Evolutionary conservation across 2,329 filamentous ascomycete genomes (phyloP).

Genomic region (Eutypella sp.): DNA sequence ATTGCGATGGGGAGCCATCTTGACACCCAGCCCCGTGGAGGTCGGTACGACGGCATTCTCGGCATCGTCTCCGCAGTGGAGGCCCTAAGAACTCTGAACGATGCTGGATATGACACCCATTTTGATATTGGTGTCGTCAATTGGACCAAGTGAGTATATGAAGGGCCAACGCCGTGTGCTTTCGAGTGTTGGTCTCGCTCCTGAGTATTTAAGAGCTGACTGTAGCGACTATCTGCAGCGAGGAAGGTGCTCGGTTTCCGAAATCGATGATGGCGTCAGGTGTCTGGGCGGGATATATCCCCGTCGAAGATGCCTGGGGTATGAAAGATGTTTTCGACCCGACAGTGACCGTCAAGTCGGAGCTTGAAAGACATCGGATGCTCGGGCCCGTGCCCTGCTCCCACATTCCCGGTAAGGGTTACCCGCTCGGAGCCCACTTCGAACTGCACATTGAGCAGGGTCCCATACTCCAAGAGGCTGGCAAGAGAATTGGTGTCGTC

Average conservation of each 20-base stretch:
- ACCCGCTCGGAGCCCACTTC: conserved; percentile 70
- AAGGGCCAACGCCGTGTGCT: not conserved
- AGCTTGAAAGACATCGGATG: conserved; percentile 69
- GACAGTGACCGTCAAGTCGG: conserved; percentile 59
- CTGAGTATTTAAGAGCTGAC: not conserved
- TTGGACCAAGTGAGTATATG: conserved; percentile 59
- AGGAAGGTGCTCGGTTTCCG: conserved; percentile 78
- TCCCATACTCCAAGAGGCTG: conserved; percentile 62
- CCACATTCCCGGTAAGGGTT: conserved; percentile 28
- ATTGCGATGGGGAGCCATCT: conserved; percentile 68
- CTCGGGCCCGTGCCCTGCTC: conserved; percentile 54
- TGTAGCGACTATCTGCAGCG: conserved; percentile 39
- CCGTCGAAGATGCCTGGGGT: conserved; percentile 54
- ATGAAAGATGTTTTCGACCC: conserved; percentile 58
- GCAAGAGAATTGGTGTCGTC: conserved; percentile 64
- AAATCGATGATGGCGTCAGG: conserved; percentile 70
- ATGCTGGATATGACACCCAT: conserved; percentile 62
- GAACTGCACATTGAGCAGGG: conserved; percentile 85
- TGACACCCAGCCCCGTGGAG: conserved; percentile 60
- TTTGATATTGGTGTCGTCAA: conserved; percentile 71
- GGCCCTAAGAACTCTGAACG: conserved; percentile 62
- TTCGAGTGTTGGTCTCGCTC: not conserved
- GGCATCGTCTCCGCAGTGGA: conserved; percentile 71
- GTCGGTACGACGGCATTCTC: conserved; percentile 72
- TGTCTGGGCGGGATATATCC: conserved; percentile 68